A percentile compares a stretch with the other conserved stretches of the same genome.
Evolutionary conservation across 352 stramenopile species (phyloP).

Genomic region (Phytopythium vexans): DNA sequence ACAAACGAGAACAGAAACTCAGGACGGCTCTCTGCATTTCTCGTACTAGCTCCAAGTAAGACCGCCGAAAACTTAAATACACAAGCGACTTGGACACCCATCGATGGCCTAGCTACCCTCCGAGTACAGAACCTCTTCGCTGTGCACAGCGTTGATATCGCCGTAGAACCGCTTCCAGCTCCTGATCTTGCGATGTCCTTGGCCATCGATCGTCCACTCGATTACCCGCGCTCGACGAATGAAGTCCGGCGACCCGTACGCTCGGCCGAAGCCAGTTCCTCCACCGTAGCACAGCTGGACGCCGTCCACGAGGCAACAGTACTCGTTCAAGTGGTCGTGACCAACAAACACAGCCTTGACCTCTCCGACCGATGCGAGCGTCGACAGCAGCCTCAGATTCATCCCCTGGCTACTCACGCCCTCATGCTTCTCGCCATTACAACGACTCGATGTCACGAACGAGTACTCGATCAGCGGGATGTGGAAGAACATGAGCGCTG

Average conservation of each 20-base stretch:
- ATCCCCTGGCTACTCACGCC: conserved; percentile 27
- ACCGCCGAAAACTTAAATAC: conserved; percentile 24
- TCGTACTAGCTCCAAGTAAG: too few relatives aligned
- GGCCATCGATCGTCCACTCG: conserved; percentile 40
- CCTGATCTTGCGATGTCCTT: conserved; percentile 11
- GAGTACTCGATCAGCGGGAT: conserved; percentile 54
- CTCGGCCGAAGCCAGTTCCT: conserved; percentile 36
- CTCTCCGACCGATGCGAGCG: conserved; percentile 43
- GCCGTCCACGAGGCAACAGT: conserved; percentile 34
- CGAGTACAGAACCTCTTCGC: conserved; percentile 25
- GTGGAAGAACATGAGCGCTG: conserved; percentile 68
- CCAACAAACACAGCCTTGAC: conserved; percentile 60
- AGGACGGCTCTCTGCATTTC: too few relatives aligned
- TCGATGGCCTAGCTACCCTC: conserved; percentile 66
- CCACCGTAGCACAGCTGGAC: conserved; percentile 61
- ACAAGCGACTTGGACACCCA: conserved; percentile 81
- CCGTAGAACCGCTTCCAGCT: conserved; percentile 29
- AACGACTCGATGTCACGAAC: conserved; percentile 10
- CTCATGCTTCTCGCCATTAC: conserved; percentile 37
- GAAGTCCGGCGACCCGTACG: conserved; percentile 28
- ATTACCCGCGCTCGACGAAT: conserved; percentile 48
- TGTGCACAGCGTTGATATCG: conserved; percentile 7
- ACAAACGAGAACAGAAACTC: too few relatives aligned
- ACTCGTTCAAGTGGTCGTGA: conserved; percentile 67
- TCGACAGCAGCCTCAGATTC: conserved; percentile 40